Conservation (phyloP, 1,139 yeast genomes). For the Arxiozyma telluris region DNA sequence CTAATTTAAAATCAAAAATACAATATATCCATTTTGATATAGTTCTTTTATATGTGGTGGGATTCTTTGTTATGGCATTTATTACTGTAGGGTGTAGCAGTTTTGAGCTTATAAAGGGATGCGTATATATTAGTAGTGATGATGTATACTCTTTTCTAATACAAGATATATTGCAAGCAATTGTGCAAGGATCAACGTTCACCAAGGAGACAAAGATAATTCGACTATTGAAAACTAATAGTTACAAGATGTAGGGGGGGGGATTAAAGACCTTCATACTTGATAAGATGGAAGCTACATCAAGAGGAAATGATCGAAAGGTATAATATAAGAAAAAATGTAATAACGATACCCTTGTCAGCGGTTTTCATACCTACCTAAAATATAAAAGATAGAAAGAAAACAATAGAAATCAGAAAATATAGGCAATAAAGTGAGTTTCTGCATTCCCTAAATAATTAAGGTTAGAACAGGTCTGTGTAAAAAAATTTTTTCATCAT, state of each 20-base stretch:
- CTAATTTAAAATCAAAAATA: slow-evolving; percentile 3
- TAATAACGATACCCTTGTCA: neutral
- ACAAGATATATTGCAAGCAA: neutral
- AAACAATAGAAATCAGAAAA: slow-evolving; percentile 13
- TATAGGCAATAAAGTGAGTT: slow-evolving; percentile 31
- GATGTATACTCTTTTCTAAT: too few species aligned
- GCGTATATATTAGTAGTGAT: too few species aligned
- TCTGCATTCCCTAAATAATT: slow-evolving; percentile 28
- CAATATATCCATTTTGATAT: slow-evolving; percentile 1
- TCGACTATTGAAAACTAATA: neutral
- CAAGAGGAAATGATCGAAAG: neutral
- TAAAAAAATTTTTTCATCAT: slow-evolving; percentile 35
- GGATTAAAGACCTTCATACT: neutral
- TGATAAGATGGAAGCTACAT: neutral
- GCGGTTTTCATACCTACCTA: neutral
- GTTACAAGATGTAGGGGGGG: neutral
- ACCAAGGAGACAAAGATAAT: too few species aligned
- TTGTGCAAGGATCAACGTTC: too few species aligned
- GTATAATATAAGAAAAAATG: neutral
- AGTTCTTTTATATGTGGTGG: neutral
- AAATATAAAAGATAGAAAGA: neutral
- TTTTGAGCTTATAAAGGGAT: neutral
- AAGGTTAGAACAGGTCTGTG: slow-evolving; percentile 40
- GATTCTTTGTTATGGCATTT: neutral
- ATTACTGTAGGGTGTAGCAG: neutral